Evolutionary conservation across 495 filamentous ascomycete genomes (phyloP), one percentile per base, ranked within the genome.

Genomic region (Penicillium lagena): DNA sequence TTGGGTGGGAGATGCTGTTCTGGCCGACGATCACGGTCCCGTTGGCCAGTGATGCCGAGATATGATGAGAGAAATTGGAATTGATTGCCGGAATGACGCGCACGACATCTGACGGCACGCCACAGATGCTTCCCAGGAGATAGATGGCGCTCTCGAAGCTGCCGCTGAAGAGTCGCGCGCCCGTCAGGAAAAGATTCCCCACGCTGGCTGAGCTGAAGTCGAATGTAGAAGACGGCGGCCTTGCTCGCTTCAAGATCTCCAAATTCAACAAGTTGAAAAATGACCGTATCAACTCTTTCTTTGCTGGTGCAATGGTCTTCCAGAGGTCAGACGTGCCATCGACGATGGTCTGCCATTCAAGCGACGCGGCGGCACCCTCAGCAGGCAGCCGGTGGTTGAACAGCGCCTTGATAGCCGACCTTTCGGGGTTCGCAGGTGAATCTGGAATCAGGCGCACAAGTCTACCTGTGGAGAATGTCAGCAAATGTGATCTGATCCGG

Each of bases 111-210:
- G 77, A 68, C 0, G 89, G 83, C 12, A 96, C 83, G 29, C 77
- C 77, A 44, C 89, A 90, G 56, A 96, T 90, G 49, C 80, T 84
- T 33, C 82, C 81, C 7, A 93, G 75, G 4, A 93, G 74, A 56
- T 89, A 93, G 43, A 94, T 89, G 32, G 85, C 86, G 34, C 80
- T 82, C 55, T 90, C 87, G 43, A 91, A 84, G 29, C 81, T 85
- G 29, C 89, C 88, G 6, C 84, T 83, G 60, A 91, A 90, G 31
- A 93, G 74, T 0, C 88, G 77, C 3, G 85, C 86, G 17, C 89
- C 78, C 8, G 93, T 95, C 41, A 97, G 66, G 64, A 97, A 97
- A 28, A 97, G 66, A 60, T 97, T 97, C 13, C 91, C 91, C n/a
- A 95, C 84, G 41, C 85, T 88, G 8, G 91, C 93, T 27, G 80